A percentile compares a stretch with the other conserved stretches of the same genome.
These are phyloP conservation scores for Cladophialophora exuberans DNA, from an alignment of 2,329 filamentous ascomycete genomes.

Conservation along the genomic window DNA sequence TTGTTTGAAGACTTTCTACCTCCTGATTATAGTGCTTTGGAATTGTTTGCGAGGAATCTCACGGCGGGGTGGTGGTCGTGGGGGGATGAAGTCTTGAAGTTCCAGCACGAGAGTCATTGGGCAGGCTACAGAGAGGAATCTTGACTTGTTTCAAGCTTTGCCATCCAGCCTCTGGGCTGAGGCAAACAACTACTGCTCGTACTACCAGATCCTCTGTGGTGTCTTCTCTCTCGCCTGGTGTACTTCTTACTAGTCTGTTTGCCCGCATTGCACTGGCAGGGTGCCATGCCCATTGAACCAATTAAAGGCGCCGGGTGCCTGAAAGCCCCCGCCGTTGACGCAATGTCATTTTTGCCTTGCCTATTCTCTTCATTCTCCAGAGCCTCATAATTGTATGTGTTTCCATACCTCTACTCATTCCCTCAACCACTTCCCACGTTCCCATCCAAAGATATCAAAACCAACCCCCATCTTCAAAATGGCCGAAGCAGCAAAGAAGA, in stretches of 20 bases:
- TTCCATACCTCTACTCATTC: not conserved
- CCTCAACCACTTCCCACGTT: not conserved
- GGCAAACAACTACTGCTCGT: no score
- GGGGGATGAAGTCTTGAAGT: slow-evolving; percentile 66
- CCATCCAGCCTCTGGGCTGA: no score
- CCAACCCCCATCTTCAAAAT: not conserved
- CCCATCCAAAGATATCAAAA: not conserved
- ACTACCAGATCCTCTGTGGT: no score
- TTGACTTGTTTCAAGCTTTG: no score
- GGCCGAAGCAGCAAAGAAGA: slow-evolving; percentile 38
- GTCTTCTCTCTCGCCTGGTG: no score
- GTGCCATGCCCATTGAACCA: slow-evolving; percentile 10
- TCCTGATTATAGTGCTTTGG: slow-evolving; percentile 54
- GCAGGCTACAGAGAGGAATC: not conserved
- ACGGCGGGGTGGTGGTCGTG: slow-evolving; percentile 65
- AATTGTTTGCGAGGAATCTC: slow-evolving; percentile 63
- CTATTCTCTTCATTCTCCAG: not conserved
- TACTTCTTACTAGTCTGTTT: no score
- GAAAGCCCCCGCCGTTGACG: slow-evolving; percentile 16
- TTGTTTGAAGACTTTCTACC: slow-evolving; percentile 52
- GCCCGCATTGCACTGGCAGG: slow-evolving; percentile 6
- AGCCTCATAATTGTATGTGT: no score
- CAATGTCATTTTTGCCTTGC: slow-evolving; percentile 7
- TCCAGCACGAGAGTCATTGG: slow-evolving; percentile 46
- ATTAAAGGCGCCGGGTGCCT: slow-evolving; percentile 9